Base-by-base conservation (phyloP, 2,329 filamentous ascomycete species). In the Trichoderma sp. region DNA sequence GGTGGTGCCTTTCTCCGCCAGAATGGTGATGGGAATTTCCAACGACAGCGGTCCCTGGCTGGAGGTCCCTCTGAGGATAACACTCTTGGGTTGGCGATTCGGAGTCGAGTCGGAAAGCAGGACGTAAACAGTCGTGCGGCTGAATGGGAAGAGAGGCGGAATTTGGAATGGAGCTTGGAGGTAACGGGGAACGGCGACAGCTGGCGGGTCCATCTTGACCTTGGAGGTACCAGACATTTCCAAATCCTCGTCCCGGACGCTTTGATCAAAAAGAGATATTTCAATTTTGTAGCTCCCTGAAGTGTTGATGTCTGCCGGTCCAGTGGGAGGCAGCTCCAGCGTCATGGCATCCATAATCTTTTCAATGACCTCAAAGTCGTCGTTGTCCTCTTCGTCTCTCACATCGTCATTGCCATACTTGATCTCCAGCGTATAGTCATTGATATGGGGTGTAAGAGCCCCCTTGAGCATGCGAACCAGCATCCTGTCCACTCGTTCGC, bases 401-500 rank as follows among this genome's bases (percentile, higher is more conserved):
- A 69, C 18, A 0, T 65, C 32, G 8, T 49, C 37, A 2, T 10
- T 30, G 1, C 26, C 71, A 72, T 91, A 92, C 66, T 87, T 85
- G 70, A 92, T 79, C 73, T 90, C 87, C 1, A 93, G 79, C 0
- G 81, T 83, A 74, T 89, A 91, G 74, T 92, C 85, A 18, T 79
- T 84, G 55, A 91, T 81, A 71, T 92, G 90, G 0, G 90, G 89
- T 2, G 86, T 87, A 24, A 93, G 77, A 0, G 90, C 87, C 0
- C 86, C 90, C 75, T 91, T 92, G 68, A 94, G 81, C 91, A 94
- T 93, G 2, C 91, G 85, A 2, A 93, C 83, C 1, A 93, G 84
- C 75, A 91, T 91, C 71, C 81, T 85, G 73, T 91, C 87, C 78
- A 92, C 86, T 74, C 89, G 87, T 75, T 93, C 91, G 1, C 85